Percentiles rank a stretch among this genome's conserved stretches.
Conservation (phyloP, 2,329 filamentous ascomycete genomes). For the Clonostachys chloroleuca region DNA sequence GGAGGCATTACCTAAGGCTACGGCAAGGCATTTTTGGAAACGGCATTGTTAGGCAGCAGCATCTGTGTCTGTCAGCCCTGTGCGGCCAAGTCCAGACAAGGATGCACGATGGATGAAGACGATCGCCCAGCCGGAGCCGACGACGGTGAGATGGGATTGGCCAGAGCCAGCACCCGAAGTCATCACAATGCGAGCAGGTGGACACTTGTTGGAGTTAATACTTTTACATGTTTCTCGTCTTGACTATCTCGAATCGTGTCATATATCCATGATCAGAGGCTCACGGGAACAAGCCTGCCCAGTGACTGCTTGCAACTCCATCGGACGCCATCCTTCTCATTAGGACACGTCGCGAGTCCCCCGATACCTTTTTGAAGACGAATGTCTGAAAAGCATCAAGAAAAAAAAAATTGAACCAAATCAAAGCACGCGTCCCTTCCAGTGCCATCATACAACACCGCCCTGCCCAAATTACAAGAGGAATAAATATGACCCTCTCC, state of each 20-base stretch:
- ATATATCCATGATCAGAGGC: constrained; percentile 14
- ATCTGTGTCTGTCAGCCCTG: no score
- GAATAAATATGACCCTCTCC: not conserved
- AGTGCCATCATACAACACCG: constrained; percentile 37
- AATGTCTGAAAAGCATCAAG: not conserved
- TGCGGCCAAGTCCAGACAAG: no score
- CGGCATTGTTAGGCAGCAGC: no score
- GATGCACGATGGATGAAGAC: no score
- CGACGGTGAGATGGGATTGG: no score
- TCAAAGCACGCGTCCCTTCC: constrained; percentile 28
- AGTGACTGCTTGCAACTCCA: constrained; percentile 14
- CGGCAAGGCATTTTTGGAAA: no score
- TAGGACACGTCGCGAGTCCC: constrained; percentile 20
- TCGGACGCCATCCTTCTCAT: constrained; percentile 20
- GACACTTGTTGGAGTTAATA: constrained; percentile 3
- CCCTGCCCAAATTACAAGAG: constrained; percentile 24
- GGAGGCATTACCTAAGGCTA: no score
- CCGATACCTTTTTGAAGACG: not conserved
- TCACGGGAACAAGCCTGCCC: constrained; percentile 10
- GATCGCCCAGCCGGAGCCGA: no score
- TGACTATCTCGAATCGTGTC: constrained; percentile 14
- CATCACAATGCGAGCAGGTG: no score
- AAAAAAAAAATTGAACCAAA: constrained; percentile 15
- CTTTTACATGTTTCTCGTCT: constrained; percentile 21
- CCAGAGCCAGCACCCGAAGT: no score